These are phyloP conservation scores for Fistulinella cinereoalba DNA, from an alignment of 1,284 basidiomycete species.

Conservation along the genomic window DNA sequence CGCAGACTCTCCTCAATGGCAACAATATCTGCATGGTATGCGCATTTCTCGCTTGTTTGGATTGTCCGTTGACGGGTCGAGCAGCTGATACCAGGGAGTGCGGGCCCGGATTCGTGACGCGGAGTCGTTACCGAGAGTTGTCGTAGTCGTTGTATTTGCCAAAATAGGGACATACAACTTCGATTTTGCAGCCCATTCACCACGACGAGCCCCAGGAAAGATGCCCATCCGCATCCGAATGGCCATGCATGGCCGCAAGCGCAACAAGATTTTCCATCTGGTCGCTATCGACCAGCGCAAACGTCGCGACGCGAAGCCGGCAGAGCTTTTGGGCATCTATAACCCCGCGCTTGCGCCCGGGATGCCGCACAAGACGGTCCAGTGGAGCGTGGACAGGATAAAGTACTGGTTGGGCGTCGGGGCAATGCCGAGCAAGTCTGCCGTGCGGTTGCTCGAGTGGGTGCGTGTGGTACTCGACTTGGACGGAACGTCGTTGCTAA, in stretches of 20 bases:
- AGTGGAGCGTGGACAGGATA: slow-evolving; percentile 91
- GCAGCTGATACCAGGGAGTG: slow-evolving; percentile 76
- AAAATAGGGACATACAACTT: slow-evolving; percentile 30
- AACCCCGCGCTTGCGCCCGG: slow-evolving; percentile 57
- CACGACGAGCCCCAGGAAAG: too few relatives aligned
- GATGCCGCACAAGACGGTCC: slow-evolving; percentile 65
- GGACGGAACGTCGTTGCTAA: slow-evolving; percentile 14
- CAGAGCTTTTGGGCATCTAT: slow-evolving; percentile 88
- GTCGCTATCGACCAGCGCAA: slow-evolving; percentile 80
- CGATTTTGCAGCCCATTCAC: background rate
- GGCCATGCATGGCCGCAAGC: slow-evolving; percentile 78
- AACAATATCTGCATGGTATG: slow-evolving; percentile 97
- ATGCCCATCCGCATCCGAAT: slow-evolving; percentile 89
- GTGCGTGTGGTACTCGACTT: slow-evolving; percentile 47
- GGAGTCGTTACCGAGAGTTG: background rate
- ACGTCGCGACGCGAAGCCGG: slow-evolving; percentile 83
- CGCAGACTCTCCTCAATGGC: slow-evolving; percentile 93
- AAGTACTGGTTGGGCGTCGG: slow-evolving; percentile 87
- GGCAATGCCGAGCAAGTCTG: slow-evolving; percentile 79
- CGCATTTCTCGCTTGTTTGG: slow-evolving; percentile 2
- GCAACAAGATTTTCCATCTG: slow-evolving; percentile 83
- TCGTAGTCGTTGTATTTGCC: too few relatives aligned
- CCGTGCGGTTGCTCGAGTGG: slow-evolving; percentile 75
- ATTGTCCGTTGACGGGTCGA: background rate
- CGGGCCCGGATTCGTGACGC: slow-evolving; percentile 55